Evolutionary conservation across 2,329 filamentous ascomycete species (phyloP), one percentile per base, ranked within the genome.

Genomic region (Thelonectria olida): DNA sequence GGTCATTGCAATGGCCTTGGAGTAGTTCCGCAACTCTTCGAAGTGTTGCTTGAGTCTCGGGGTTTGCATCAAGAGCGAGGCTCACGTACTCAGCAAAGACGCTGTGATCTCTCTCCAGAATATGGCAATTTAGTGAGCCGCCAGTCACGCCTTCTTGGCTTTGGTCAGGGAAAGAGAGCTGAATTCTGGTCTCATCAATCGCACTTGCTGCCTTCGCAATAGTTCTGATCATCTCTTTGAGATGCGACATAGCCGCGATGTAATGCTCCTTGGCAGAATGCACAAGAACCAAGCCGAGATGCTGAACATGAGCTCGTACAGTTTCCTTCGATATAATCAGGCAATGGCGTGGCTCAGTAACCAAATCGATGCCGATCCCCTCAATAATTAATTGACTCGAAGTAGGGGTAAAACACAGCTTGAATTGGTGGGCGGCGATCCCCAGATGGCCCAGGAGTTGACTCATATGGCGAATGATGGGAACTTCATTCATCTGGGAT

Each of bases 351-450:
- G 41, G 41, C 20, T 55, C 52, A 12, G 42, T 55, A 9, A 55
- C 15, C 34, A 55, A 20, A 38, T 49, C 42, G 28, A 55, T 49
- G 15, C 31, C 53, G 10, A 55, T 55, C 5, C 53, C 44, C 23
- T 49, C 22, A 2, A 49, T 41, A 8, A 41, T 36, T 9, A 39
- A 17, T 34, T 31, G 42, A n/a, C 7, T 12, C 38, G n/a, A 27
- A 19, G 12, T 50, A 19, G 17, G 38, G 7, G 31, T 19, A 15
- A 50, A 22, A 23, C 17, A 19, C 20, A 10, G 25, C 2, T 38
- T 8, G 12, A 38, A 38, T 38, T n/a, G 19, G 7, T 9, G 47
- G 1, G 31, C 39, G 12, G 17, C 17, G 19, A 62, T 47, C 5
- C 54, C 38, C 2, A 55, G 5, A 25, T 49, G 23, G 6, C 12